Base-by-base conservation (phyloP, 768 basidiomycete species). In the Pleurotus tuoliensis region DNA sequence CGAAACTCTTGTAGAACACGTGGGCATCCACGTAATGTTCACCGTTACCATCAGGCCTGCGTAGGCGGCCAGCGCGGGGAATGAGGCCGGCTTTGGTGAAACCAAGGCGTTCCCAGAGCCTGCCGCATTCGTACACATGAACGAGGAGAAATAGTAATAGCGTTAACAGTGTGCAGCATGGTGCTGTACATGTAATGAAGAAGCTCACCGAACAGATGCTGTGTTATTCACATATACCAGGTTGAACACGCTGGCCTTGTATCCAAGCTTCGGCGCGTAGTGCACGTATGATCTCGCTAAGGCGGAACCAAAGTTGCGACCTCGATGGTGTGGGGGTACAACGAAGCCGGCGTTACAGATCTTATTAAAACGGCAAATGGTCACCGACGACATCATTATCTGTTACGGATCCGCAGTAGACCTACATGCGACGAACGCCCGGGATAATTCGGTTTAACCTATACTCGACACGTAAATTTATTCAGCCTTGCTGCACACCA, bases 281-380 rank as follows among this genome's bases (percentile, higher is more conserved):
- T 88, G 73, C 16, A 95, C 72, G 70, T 83, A 97, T 2, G 90
- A 90, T 58, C 78, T 79, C 3, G 89, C 93, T 38, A 98, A 81
- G 5, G 82, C 73, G 41, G 73, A 71, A 15, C 94, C 94, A 63
- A 88, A 83, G 27, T 88, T 85, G 37, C 75, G 71, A 2, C 83
- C 83, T 22, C 92, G 80, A 30, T 85, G 82, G 0, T 64, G 63
- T 4, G 81, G 76, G 18, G 87, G 82, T 5, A 94, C 86, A 37
- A 96, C 76, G 71, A 97, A 97, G 2, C 94, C 94, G 3, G 82
- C 93, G 63, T 96, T 97, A 72, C 92, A 93, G 58, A 90, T 89
- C 87, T 92, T 61, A 34, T 9, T 34, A 34, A 34, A 34, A 34
- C 30, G 30, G 30, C 30, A 34, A 49, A 37, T 55, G 43, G 45